Percentiles rank a stretch among this genome's conserved stretches.
phyloP scores from a whole-genome alignment of 768 basidiomycete genomes.

The Lactarius vividus region DNA sequence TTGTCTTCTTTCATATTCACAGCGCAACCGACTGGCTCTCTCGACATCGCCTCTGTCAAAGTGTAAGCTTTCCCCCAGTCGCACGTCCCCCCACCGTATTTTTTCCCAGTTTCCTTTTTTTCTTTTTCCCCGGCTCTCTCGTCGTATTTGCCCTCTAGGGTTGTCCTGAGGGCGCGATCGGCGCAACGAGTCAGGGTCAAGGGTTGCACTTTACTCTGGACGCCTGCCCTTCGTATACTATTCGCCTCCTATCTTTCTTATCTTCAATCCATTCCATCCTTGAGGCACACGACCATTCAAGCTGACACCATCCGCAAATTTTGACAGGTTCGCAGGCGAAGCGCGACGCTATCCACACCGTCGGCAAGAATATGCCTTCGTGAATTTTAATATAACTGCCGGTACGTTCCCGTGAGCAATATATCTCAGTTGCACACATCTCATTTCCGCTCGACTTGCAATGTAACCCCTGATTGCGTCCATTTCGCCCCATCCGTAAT shows the following conservation, averaged over 20 bases:
- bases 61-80: constrained; percentile 51
- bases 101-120: not conserved
- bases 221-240: not conserved
- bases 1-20: constrained; percentile 68
- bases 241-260: constrained; percentile 6
- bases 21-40: constrained; percentile 52
- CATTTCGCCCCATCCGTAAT: not conserved
- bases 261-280: not conserved
- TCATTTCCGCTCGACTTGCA: not conserved
- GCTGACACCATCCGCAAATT: constrained; percentile 1
- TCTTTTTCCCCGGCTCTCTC: not conserved
- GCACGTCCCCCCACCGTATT: not conserved
- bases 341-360: constrained; percentile 50
- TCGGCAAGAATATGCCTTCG: constrained; percentile 74
- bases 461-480: constrained; percentile 12
- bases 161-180: not conserved
- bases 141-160: not conserved
- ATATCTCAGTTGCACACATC: not conserved
- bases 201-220: not conserved
- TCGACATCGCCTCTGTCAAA: constrained; percentile 65
- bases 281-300: not conserved
- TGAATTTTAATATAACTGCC: constrained; percentile 77
- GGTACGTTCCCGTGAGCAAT: constrained; percentile 45
- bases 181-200: constrained; percentile 11
- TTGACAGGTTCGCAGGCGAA: constrained; percentile 26